Evolutionary conservation across 208 protist species (phyloP).

Genomic region (Crithidia mellificae): DNA sequence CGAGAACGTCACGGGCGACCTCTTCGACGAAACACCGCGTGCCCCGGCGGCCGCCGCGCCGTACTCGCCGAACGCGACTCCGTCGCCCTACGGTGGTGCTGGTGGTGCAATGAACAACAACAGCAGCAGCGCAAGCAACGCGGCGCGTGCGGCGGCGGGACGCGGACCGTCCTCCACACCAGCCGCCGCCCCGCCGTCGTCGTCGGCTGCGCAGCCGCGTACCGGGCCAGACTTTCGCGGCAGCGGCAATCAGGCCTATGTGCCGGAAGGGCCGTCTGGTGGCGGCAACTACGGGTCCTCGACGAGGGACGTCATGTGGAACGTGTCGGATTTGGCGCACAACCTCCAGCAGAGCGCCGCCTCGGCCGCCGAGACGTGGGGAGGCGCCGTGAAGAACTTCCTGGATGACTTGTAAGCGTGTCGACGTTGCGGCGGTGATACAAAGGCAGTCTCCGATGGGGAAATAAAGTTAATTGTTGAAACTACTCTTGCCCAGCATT

Average conservation of each 20-base stretch:
- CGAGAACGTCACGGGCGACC: conserved; percentile 35
- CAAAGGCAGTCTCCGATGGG: too few relatives aligned
- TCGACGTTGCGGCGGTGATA: too few relatives aligned
- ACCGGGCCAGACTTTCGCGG: conserved; percentile 68
- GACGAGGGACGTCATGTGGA: conserved; percentile 56
- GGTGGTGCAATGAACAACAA: too few relatives aligned
- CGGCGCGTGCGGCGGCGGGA: neutral
- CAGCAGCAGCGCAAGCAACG: conserved; percentile 1
- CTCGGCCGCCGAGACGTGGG: conserved; percentile 42
- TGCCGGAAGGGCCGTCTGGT: conserved; percentile 29
- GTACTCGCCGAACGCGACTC: neutral
- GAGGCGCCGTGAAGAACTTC: conserved; percentile 59
- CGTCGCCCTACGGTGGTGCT: conserved; percentile 1
- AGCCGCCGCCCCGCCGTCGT: neutral
- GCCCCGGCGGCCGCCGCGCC: conserved; percentile 11
- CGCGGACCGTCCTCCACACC: neutral
- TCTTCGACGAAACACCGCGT: conserved; percentile 32
- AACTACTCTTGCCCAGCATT: too few relatives aligned
- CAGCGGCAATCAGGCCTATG: conserved; percentile 57
- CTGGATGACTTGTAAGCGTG: conserved; percentile 61
- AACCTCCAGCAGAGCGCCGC: conserved; percentile 53
- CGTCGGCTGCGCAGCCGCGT: conserved; percentile 20
- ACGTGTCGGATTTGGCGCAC: conserved; percentile 50
- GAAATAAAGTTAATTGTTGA: too few relatives aligned
- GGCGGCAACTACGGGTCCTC: conserved; percentile 12